These are phyloP conservation scores for Colletotrichum chlorophyti DNA, from an alignment of 2,329 filamentous ascomycete species.

Conservation along the genomic window DNA sequence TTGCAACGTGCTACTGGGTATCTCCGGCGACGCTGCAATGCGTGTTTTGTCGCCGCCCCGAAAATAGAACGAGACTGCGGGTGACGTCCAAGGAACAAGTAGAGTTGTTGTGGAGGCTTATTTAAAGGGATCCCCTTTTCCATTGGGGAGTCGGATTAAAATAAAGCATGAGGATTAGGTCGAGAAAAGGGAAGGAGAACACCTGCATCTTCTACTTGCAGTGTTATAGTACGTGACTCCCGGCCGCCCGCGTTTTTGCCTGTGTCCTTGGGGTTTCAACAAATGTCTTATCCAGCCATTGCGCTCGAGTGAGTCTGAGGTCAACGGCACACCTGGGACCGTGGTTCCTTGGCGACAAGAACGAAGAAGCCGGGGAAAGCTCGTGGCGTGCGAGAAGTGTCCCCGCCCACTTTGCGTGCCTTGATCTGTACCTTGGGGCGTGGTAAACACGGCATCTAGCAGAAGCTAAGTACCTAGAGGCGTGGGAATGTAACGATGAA, in stretches of 20 bases:
- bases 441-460: conserved; percentile 6
- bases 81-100: not conserved
- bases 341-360: conserved; percentile 8
- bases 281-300: conserved; percentile 13
- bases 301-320: no score
- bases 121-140: conserved; percentile 25
- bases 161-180: conserved; percentile 17
- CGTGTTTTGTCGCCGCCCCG: conserved; percentile 26
- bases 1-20: conserved; percentile 6
- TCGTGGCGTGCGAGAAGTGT: conserved; percentile 12
- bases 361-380: conserved; percentile 12
- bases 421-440: conserved; percentile 12
- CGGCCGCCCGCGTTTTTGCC: no score
- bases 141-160: no score
- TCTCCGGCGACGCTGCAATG: conserved; percentile 12
- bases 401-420: not conserved
- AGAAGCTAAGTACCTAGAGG: conserved; percentile 23
- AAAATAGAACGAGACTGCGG: conserved; percentile 24
- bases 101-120: conserved; percentile 18
- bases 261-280: conserved; percentile 20
- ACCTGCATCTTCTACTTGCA: not conserved
- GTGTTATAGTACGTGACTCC: no score
- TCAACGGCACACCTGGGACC: not conserved
- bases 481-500: conserved; percentile 18
- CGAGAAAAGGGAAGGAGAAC: conserved; percentile 11